A percentile compares a stretch with the other conserved stretches of the same genome.
Conservation (phyloP, 164 flowering plant species). For the Vitis amurensis region DNA sequence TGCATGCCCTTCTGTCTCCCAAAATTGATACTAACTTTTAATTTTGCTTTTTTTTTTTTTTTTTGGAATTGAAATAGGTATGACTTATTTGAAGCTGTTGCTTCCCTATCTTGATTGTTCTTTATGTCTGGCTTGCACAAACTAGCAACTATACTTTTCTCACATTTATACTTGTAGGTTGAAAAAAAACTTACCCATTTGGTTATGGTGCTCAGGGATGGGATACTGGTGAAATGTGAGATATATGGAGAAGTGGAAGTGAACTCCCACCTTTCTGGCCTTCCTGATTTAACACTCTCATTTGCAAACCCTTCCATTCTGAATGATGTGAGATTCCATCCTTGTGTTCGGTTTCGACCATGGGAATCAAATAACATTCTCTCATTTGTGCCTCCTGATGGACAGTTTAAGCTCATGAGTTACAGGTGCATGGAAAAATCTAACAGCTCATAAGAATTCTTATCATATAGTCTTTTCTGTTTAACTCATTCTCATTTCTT, state of each 20-base stretch:
- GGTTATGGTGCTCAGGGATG: slow-evolving; percentile 59
- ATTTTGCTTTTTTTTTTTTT: too few relatives aligned
- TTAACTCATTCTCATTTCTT: not conserved
- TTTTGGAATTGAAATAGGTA: too few relatives aligned
- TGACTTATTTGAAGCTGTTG: too few relatives aligned
- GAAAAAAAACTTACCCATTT: slow-evolving; percentile 3
- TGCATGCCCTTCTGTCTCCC: not conserved
- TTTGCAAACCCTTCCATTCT: slow-evolving; percentile 85
- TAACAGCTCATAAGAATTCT: not conserved
- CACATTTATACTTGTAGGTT: too few relatives aligned
- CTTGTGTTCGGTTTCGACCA: slow-evolving; percentile 94
- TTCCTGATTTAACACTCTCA: slow-evolving; percentile 94
- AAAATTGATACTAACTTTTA: too few relatives aligned
- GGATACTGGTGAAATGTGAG: slow-evolving; percentile 83
- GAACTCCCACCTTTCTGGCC: slow-evolving; percentile 82
- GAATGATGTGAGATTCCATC: slow-evolving; percentile 94
- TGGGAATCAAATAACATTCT: slow-evolving; percentile 94
- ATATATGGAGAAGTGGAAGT: slow-evolving; percentile 92
- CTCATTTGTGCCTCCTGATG: slow-evolving; percentile 98
- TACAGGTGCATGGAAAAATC: slow-evolving; percentile 57
- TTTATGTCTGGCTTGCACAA: too few relatives aligned
- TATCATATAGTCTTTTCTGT: not conserved
- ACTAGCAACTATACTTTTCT: too few relatives aligned
- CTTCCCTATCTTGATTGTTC: too few relatives aligned
- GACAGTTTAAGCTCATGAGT: slow-evolving; percentile 93